Conservation (phyloP, 176 grass and related monocot species). For the Pharus latifolius region DNA sequence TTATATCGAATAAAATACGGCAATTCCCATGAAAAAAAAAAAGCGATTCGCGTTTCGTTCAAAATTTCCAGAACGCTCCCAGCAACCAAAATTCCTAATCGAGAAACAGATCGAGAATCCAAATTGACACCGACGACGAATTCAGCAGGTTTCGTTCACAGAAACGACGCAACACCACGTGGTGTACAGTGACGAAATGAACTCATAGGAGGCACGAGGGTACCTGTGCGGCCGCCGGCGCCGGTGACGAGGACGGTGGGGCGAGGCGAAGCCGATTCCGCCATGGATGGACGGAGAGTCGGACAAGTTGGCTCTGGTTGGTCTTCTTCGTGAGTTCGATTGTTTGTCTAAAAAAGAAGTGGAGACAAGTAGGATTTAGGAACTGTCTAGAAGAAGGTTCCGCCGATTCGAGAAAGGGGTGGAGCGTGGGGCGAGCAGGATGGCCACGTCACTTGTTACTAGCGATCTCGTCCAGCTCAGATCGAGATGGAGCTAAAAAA, state of each 20-base stretch:
- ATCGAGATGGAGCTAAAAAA: no score
- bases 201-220: not conserved
- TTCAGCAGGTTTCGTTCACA: not conserved
- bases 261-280: conserved; percentile 33
- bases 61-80: not conserved
- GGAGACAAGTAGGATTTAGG: not conserved
- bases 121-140: no score
- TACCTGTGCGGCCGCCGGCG: conserved; percentile 62
- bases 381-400: conserved; percentile 27
- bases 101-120: not conserved
- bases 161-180: not conserved
- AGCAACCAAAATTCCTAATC: not conserved
- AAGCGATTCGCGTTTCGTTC: not conserved
- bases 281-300: conserved; percentile 14
- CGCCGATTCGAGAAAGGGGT: not conserved
- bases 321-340: no score
- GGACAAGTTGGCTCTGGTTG: not conserved
- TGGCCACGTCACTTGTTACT: not conserved
- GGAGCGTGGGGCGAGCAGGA: not conserved
- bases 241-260: conserved; percentile 71
- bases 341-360: not conserved
- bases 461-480: not conserved
- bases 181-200: no score
- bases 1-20: no score
- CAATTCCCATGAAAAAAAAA: no score